Percentiles rank a stretch among this genome's conserved stretches.
These are phyloP conservation scores for Ophiognomonia clavigignenti-juglandacearum DNA, from an alignment of 2,329 filamentous ascomycete genomes.

Conservation along the genomic window DNA sequence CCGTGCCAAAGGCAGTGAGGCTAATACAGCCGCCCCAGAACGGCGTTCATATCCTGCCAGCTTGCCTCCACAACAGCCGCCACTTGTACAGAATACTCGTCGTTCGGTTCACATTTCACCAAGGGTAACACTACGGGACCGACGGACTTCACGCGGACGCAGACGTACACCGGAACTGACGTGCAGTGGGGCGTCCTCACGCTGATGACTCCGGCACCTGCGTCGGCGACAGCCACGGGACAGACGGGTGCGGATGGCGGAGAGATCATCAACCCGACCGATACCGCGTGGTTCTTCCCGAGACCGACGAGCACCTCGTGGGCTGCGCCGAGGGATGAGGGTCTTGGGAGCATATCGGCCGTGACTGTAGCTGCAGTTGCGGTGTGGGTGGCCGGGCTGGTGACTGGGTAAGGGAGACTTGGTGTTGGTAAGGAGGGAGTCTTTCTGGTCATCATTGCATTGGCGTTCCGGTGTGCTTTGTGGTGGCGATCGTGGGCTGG, in stretches of 20 bases:
- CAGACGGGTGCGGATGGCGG: constrained; percentile 11
- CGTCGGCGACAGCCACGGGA: constrained; percentile 19
- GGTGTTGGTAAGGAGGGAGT: no score
- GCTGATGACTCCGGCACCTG: constrained; percentile 31
- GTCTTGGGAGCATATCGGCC: background rate
- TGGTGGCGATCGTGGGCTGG: no score
- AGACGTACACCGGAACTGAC: constrained; percentile 35
- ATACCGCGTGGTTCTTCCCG: constrained; percentile 16
- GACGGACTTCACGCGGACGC: constrained; percentile 40
- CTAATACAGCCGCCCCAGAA: constrained; percentile 25
- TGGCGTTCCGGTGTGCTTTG: no score
- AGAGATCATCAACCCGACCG: constrained; percentile 5
- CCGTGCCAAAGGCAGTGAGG: background rate
- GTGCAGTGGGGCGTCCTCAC: constrained; percentile 42
- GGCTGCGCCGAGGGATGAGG: background rate
- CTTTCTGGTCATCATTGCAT: no score
- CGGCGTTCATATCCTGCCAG: constrained; percentile 38
- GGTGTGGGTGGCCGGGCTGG: background rate
- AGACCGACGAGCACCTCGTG: constrained; percentile 10
- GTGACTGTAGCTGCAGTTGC: background rate
- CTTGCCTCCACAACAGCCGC: constrained; percentile 38
- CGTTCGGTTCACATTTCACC: constrained; percentile 33
- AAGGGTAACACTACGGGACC: constrained; percentile 36
- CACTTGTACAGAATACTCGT: constrained; percentile 45
- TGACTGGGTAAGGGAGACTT: background rate